Evolutionary conservation across 768 basidiomycete genomes (phyloP).

Genomic region (Phlebiopsis gigantea): DNA sequence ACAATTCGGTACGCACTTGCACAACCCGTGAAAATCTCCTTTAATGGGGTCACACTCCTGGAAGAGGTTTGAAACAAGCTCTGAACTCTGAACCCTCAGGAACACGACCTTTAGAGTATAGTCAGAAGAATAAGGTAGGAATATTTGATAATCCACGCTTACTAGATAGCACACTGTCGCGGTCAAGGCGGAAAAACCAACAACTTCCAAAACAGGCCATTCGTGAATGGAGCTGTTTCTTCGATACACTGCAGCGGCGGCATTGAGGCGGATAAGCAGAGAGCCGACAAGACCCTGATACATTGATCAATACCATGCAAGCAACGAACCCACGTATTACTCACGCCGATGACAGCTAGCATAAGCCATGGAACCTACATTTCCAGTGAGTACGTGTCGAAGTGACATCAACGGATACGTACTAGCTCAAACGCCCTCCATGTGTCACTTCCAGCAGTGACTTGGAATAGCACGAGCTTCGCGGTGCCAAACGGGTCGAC

Average conservation of each 20-base stretch:
- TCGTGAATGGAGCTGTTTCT: conserved; percentile 48
- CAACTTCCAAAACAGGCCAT: conserved; percentile 64
- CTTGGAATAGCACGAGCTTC: conserved; percentile 78
- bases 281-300: conserved; percentile 59
- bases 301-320: neutral
- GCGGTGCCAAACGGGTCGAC: conserved; percentile 84
- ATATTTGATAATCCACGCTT: conserved; percentile 15
- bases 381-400: neutral
- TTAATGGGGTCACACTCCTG: conserved; percentile 72
- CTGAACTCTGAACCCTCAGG: conserved; percentile 69
- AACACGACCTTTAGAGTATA: conserved; percentile 52
- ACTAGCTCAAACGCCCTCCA: conserved; percentile 76
- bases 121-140: neutral
- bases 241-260: conserved; percentile 57
- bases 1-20: conserved; percentile 51
- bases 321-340: conserved; percentile 16
- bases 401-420: neutral
- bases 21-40: conserved; percentile 69
- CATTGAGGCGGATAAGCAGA: conserved; percentile 60
- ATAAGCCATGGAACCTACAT: conserved; percentile 64
- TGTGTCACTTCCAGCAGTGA: conserved; percentile 43
- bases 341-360: conserved; percentile 58
- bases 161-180: conserved; percentile 70
- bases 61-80: conserved; percentile 79
- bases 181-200: conserved; percentile 56